Evolutionary conservation across 345 rosid species (phyloP), one percentile per base, ranked within the genome.

Genomic region (Bruguiera sexangula): DNA sequence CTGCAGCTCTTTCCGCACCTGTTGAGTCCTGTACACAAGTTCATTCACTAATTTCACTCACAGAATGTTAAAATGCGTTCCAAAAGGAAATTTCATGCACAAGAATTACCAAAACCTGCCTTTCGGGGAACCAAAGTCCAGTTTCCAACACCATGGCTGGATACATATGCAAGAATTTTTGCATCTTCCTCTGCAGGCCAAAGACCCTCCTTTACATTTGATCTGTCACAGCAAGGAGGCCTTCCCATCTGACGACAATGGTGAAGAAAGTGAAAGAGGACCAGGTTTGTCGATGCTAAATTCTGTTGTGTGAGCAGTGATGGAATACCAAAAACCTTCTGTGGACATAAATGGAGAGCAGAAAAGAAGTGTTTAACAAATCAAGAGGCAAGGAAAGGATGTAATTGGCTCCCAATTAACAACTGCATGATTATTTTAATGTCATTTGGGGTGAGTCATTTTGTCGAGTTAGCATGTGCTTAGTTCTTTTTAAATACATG

Each of bases 131-230:
- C 93, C 73, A 76, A 69, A 58, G 96, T 89, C 96, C 98, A 90
- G 87, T 93, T 93, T 60, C 97, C 96, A 50, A 81, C 82, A 51
- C 98, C 97, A 69, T 86, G 82, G 54, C 73, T 74, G 37, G 92
- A 83, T 24, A 90, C 96, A 70, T 90, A 86, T 48, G 96, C 98
- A 11, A 93, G 97, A 6, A 93, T 82, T 79, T 79, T 90, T 34
- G 93, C 96, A 53, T 93, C 98, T 84, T 93, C 98, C 64, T 93
- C 98, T 0, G 90, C 66, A 0, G 96, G 86, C 98, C 97, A 93
- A 0, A 89, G 93, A 48, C 97, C 97, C 67, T 88, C 85, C 81
- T 89, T 93, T 29, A 90, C 96, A 50, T 87, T 89, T 3, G 85
- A 77, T 78, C 82, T 88, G 75, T 93, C 89, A 43, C 96, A 90